phyloP scores from a whole-genome alignment of 2,329 filamentous ascomycete species.

The Clonostachys byssicola region DNA sequence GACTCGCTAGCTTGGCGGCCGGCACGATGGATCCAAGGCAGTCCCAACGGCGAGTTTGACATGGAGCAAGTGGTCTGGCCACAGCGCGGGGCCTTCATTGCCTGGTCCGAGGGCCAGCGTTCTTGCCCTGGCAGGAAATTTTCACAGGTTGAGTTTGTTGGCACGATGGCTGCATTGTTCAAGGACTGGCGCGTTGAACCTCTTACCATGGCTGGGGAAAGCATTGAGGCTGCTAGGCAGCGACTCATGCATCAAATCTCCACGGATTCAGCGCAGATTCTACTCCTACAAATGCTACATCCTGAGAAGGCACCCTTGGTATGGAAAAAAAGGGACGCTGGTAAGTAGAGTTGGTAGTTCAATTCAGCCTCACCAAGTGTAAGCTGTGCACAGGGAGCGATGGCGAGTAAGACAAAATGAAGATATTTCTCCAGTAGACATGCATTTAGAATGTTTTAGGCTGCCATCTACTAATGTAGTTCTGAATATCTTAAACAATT shows the following conservation, averaged over 20 bases:
- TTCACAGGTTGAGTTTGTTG: constrained; percentile 24
- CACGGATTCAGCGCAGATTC: constrained; percentile 9
- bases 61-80: background rate
- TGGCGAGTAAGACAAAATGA: no score
- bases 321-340: constrained; percentile 8
- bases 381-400: no score
- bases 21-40: constrained; percentile 9
- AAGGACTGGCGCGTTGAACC: constrained; percentile 14
- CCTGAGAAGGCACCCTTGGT: constrained; percentile 13
- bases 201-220: constrained; percentile 8
- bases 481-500: no score
- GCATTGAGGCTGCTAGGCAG: constrained; percentile 6
- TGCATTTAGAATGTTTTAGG: no score
- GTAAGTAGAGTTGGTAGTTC: no score
- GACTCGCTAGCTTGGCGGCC: constrained; percentile 11
- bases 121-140: constrained; percentile 23
- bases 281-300: constrained; percentile 16
- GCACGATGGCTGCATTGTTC: constrained; percentile 16
- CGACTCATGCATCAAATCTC: constrained; percentile 12
- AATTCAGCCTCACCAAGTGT: no score
- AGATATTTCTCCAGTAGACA: no score
- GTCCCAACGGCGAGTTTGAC: background rate
- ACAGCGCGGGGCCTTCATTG: constrained; percentile 4
- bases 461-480: no score
- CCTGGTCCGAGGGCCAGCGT: constrained; percentile 21